Percentiles rank a stretch among this genome's conserved stretches.
These are phyloP conservation scores for Oryza longistaminata DNA, from an alignment of 176 grass and related monocot genomes.

Conservation along the genomic window DNA sequence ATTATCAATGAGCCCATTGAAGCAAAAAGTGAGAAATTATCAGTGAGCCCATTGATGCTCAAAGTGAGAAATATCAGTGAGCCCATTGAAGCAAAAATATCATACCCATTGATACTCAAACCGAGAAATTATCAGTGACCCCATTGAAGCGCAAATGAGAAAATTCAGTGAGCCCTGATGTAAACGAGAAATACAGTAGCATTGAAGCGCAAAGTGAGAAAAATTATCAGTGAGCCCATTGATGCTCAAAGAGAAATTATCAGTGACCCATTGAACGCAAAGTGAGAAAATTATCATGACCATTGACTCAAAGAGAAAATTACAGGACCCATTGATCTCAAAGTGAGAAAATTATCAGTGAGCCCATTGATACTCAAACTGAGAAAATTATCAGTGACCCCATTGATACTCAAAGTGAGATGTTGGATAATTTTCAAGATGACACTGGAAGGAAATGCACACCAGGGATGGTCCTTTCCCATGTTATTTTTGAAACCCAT, in stretches of 20 bases:
- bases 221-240: no score
- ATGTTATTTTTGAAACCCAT: constrained; percentile 47
- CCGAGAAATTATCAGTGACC: background rate
- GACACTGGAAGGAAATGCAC: constrained; percentile 31
- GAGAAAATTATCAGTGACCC: constrained; percentile 21
- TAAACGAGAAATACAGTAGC: no score
- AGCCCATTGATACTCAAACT: constrained; percentile 15
- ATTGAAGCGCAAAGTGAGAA: no score
- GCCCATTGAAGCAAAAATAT: no score
- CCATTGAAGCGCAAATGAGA: constrained; percentile 14
- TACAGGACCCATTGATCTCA: constrained; percentile 16
- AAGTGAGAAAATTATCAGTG: background rate
- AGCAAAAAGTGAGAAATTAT: no score
- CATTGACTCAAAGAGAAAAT: background rate
- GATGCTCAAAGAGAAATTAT: background rate
- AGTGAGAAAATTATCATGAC: constrained; percentile 7
- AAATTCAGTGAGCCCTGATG: no score
- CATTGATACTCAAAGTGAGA: constrained; percentile 14
- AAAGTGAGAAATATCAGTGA: no score
- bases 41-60: no score
- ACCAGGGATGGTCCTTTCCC: constrained; percentile 35
- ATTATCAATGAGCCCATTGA: no score
- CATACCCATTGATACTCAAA: no score
- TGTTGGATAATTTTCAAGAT: constrained; percentile 32
- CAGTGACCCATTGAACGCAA: constrained; percentile 24